These are phyloP conservation scores for Rubroboletus satanas DNA, from an alignment of 768 basidiomycete genomes.

Conservation along the genomic window DNA sequence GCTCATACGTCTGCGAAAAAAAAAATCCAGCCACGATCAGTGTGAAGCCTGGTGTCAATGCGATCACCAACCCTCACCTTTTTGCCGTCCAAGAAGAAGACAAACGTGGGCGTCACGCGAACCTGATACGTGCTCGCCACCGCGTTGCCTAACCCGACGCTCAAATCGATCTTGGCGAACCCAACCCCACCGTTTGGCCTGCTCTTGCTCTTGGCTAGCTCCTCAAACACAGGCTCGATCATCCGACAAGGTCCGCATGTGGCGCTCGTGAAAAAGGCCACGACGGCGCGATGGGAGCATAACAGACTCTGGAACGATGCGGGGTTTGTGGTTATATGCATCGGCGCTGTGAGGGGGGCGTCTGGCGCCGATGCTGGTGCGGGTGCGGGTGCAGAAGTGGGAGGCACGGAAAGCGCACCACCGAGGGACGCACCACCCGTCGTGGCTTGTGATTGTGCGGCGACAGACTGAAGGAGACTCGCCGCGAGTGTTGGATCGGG, in stretches of 20 bases:
- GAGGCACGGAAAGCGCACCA: neutral
- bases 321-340: slow-evolving; percentile 72
- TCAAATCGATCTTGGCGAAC: slow-evolving; percentile 84
- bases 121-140: slow-evolving; percentile 65
- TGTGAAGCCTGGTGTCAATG: neutral
- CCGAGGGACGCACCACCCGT: slow-evolving; percentile 12
- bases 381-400: neutral
- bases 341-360: slow-evolving; percentile 51
- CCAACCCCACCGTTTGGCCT: slow-evolving; percentile 48
- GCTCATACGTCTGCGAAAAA: slow-evolving; percentile 51
- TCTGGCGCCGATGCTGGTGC: slow-evolving; percentile 23
- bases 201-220: slow-evolving; percentile 64
- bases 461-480: slow-evolving; percentile 55
- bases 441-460: slow-evolving; percentile 50
- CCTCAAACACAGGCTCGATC: slow-evolving; percentile 82
- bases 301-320: slow-evolving; percentile 69
- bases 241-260: slow-evolving; percentile 76
- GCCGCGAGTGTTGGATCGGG: slow-evolving; percentile 50
- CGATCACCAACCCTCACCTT: slow-evolving; percentile 45
- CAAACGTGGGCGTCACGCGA: slow-evolving; percentile 80
- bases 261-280: slow-evolving; percentile 78
- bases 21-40: neutral
- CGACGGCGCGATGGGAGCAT: slow-evolving; percentile 61
- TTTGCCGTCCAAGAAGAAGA: slow-evolving; percentile 77
- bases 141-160: slow-evolving; percentile 56